Percentiles rank a stretch among this genome's conserved stretches.
Conservation (phyloP, 164 flowering plant genomes). For the Warburgia ugandensis region DNA sequence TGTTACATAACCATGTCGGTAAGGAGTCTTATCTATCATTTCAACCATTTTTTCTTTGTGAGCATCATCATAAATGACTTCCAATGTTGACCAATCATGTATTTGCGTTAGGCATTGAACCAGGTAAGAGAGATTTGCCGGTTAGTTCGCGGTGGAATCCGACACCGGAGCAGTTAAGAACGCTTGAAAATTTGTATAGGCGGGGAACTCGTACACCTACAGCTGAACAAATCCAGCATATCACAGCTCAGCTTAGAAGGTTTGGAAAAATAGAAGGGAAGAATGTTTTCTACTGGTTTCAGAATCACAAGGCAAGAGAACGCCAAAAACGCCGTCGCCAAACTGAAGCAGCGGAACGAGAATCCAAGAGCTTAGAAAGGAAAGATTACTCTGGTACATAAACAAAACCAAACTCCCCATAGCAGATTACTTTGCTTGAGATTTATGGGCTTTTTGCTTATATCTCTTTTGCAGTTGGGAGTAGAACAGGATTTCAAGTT, state of each 20-base stretch:
- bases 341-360: slow-evolving; percentile 21
- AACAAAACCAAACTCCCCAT: background rate
- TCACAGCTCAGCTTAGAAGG: slow-evolving; percentile 63
- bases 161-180: slow-evolving; percentile 68
- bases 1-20: slow-evolving; percentile 48
- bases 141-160: slow-evolving; percentile 87
- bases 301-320: slow-evolving; percentile 88
- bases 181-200: slow-evolving; percentile 58
- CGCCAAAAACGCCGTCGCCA: slow-evolving; percentile 76
- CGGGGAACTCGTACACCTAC: slow-evolving; percentile 75
- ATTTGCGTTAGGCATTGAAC: background rate
- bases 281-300: slow-evolving; percentile 95
- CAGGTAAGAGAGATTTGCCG: slow-evolving; percentile 3
- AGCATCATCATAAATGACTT: background rate
- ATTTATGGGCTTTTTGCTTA: slow-evolving; percentile 9
- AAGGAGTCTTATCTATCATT: background rate
- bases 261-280: slow-evolving; percentile 86
- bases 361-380: slow-evolving; percentile 19
- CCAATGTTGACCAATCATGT: background rate
- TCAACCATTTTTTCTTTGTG: background rate
- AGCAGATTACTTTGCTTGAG: background rate
- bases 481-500: slow-evolving; percentile 35
- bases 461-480: slow-evolving; percentile 31
- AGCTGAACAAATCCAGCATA: slow-evolving; percentile 70
- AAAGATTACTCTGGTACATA: slow-evolving; percentile 22